phyloP scores from a whole-genome alignment of 257 asterid species.

The Solanum sitiens region DNA sequence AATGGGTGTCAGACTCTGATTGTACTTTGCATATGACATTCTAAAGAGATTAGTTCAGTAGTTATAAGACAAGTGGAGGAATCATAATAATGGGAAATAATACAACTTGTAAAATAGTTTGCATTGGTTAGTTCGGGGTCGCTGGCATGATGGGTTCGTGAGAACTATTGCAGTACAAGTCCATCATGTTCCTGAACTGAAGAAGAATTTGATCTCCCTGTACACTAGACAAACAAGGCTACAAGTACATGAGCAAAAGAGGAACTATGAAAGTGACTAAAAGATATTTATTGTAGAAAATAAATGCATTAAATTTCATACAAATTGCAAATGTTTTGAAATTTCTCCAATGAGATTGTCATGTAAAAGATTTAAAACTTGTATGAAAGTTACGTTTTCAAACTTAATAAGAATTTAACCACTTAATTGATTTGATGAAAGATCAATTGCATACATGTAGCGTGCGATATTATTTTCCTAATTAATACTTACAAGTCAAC shows the following conservation, averaged over 20 bases:
- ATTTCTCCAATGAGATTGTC: too few species aligned
- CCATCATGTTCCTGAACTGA: not conserved
- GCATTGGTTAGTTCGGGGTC: not conserved
- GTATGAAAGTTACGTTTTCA: too few species aligned
- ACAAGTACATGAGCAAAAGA: not conserved
- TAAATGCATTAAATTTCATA: not conserved
- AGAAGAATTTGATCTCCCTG: not conserved
- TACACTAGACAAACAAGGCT: not conserved
- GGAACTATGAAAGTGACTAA: not conserved
- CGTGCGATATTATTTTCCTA: too few species aligned
- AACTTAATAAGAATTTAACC: not conserved
- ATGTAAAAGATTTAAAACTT: too few species aligned
- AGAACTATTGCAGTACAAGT: too few species aligned
- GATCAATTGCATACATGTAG: not conserved
- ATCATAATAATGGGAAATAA: too few species aligned
- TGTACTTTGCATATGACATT: not conserved
- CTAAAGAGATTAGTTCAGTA: not conserved
- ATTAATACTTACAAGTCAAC: not conserved
- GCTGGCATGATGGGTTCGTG: not conserved
- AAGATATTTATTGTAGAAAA: too few species aligned
- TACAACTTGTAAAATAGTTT: not conserved
- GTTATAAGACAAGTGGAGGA: not conserved
- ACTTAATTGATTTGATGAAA: not conserved
- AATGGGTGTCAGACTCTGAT: not conserved
- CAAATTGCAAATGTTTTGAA: not conserved